These are phyloP conservation scores for Naegleria fowleri DNA, from an alignment of 208 protist species.

Conservation along the genomic window DNA sequence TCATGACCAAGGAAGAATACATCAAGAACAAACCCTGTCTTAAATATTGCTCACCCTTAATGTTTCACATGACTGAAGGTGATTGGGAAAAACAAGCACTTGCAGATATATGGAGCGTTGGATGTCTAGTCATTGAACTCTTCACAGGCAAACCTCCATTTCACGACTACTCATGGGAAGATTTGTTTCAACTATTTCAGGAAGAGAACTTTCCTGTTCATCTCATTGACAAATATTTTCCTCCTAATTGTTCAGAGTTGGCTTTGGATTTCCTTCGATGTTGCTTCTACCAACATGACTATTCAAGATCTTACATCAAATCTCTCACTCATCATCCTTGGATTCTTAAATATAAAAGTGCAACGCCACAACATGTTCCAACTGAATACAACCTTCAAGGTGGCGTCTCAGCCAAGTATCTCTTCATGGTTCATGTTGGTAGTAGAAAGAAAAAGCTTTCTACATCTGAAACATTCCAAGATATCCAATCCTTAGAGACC, in stretches of 20 bases:
- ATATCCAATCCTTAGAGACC: not conserved
- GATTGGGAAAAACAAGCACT: not conserved
- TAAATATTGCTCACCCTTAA: not conserved
- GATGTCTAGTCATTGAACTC: constrained; percentile 82
- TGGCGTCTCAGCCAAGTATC: not conserved
- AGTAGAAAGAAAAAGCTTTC: not conserved
- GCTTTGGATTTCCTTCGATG: not conserved
- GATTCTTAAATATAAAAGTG: not conserved
- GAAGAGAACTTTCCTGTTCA: not conserved
- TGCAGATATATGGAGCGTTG: constrained; percentile 39
- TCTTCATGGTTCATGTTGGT: not conserved
- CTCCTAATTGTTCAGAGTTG: not conserved
- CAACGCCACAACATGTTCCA: not conserved
- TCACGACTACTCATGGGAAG: constrained; percentile 57
- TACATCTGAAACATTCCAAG: not conserved
- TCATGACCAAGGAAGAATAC: not conserved
- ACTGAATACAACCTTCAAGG: not conserved
- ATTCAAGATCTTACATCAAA: not conserved
- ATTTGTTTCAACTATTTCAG: not conserved
- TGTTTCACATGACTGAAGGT: not conserved
- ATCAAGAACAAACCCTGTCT: not conserved
- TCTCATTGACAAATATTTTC: not conserved
- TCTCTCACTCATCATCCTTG: not conserved
- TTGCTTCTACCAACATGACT: not conserved
- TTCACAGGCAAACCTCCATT: constrained; percentile 78